phyloP scores from a whole-genome alignment of 768 basidiomycete species.

The Russula vinacea region DNA sequence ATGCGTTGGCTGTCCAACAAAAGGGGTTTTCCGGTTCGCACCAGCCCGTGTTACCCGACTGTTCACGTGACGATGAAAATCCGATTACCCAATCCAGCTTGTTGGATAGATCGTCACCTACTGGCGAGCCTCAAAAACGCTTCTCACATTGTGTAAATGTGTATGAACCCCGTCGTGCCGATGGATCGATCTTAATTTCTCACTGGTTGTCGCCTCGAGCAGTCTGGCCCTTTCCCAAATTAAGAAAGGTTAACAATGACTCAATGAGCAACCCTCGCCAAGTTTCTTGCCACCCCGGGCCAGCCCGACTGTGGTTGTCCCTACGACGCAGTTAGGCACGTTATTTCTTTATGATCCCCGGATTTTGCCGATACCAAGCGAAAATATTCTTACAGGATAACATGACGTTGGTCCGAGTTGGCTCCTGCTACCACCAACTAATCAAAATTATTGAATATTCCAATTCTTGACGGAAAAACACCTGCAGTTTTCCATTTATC shows the following conservation, averaged over 20 bases:
- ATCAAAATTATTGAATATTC: neutral
- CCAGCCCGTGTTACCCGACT: too few species aligned
- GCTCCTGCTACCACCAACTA: neutral
- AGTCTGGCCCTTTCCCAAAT: neutral
- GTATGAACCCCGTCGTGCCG: neutral
- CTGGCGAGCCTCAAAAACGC: neutral
- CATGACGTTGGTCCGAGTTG: neutral
- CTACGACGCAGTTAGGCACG: neutral
- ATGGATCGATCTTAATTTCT: neutral
- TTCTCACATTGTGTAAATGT: too few species aligned
- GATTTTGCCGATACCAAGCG: neutral
- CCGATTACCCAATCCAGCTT: neutral
- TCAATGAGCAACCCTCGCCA: too few species aligned
- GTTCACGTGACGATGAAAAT: too few species aligned
- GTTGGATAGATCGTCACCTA: neutral
- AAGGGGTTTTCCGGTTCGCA: too few species aligned
- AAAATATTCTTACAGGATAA: neutral
- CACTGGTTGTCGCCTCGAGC: constrained; percentile 1
- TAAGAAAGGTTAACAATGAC: neutral
- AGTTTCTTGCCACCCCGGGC: too few species aligned
- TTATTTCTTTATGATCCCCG: neutral
- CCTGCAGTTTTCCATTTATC: neutral
- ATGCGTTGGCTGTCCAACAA: too few species aligned
- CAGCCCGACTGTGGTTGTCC: too few species aligned
- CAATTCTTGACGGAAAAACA: neutral